Conservation (phyloP, 306 rosid species). For the Sechiopsis laciniata region DNA sequence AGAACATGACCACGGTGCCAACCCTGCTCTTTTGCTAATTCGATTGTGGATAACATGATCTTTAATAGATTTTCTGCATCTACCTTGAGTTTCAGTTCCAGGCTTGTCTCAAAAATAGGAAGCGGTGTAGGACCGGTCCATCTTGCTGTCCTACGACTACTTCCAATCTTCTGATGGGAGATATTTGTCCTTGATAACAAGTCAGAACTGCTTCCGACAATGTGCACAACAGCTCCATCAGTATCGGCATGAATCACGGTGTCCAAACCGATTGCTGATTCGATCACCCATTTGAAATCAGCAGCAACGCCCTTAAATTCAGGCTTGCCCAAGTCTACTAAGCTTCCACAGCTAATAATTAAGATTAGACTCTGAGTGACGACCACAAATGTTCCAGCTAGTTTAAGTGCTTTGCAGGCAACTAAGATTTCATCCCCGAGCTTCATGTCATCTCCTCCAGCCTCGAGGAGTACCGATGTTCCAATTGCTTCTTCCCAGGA, state of each 20-base stretch:
- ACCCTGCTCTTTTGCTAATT: conserved; percentile 52
- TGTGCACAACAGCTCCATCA: conserved; percentile 51
- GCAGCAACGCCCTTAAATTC: conserved; percentile 65
- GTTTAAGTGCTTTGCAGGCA: conserved; percentile 71
- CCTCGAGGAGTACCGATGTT: conserved; percentile 56
- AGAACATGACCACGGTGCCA: conserved; percentile 68
- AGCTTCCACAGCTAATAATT: conserved; percentile 50
- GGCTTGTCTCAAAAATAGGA: conserved; percentile 72
- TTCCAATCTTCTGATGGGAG: conserved; percentile 38
- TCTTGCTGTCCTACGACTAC: conserved; percentile 33
- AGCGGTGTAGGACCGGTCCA: conserved; percentile 67
- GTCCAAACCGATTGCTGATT: conserved; percentile 69
- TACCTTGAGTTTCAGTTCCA: conserved; percentile 51
- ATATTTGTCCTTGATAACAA: conserved; percentile 45
- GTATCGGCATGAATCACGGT: conserved; percentile 65
- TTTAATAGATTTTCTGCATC: conserved; percentile 57
- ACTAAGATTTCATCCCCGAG: conserved; percentile 64
- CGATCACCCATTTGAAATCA: conserved; percentile 65
- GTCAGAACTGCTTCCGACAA: conserved; percentile 77
- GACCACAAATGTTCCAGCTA: conserved; percentile 68
- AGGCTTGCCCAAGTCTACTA: conserved; percentile 62
- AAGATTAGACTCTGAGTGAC: conserved; percentile 56
- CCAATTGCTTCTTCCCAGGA: conserved; percentile 95
- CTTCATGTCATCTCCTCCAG: conserved; percentile 52
- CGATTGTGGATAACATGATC: conserved; percentile 46